These are phyloP conservation scores for Eimeria tenella DNA, from an alignment of 169 alveolate species.

Conservation along the genomic window DNA sequence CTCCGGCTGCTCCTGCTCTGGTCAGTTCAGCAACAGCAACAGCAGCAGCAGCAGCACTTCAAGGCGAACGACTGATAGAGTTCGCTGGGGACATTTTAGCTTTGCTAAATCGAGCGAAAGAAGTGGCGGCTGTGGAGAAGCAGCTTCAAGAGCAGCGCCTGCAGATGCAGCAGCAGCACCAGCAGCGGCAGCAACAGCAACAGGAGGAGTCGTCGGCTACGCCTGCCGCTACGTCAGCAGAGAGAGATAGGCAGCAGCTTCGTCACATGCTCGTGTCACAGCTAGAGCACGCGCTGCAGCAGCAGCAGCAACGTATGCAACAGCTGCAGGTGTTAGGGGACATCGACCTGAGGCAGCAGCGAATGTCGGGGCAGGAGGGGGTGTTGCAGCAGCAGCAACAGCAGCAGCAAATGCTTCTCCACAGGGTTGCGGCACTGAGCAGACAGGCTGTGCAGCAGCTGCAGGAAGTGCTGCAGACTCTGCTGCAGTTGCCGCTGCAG, in stretches of 20 bases:
- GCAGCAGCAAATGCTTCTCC: slow-evolving; percentile 49
- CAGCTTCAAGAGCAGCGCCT: slow-evolving; percentile 59
- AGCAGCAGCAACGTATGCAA: slow-evolving; percentile 71
- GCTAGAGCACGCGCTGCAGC: slow-evolving; percentile 54
- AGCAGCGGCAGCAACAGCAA: slow-evolving; percentile 17
- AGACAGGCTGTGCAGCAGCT: slow-evolving; percentile 62
- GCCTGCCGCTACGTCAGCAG: not conserved
- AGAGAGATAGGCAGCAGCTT: slow-evolving; percentile 21
- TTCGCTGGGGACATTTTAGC: slow-evolving; percentile 41
- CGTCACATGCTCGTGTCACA: slow-evolving; percentile 35
- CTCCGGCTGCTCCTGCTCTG: slow-evolving; percentile 24
- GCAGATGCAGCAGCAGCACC: slow-evolving; percentile 52
- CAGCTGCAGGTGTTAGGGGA: slow-evolving; percentile 58
- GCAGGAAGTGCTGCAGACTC: slow-evolving; percentile 50
- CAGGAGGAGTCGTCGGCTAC: slow-evolving; percentile 25
- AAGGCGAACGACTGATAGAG: slow-evolving; percentile 23
- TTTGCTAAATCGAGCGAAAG: not conserved
- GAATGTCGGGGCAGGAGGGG: not conserved
- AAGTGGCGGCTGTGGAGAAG: slow-evolving; percentile 58
- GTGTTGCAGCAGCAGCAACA: slow-evolving; percentile 1
- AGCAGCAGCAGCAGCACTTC: slow-evolving; percentile 45
- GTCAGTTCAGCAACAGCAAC: not conserved
- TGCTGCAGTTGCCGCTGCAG: slow-evolving; percentile 37
- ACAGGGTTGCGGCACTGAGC: slow-evolving; percentile 49
- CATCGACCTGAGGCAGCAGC: not conserved